phyloP scores from a whole-genome alignment of 768 basidiomycete species.

The Lactifluus echinatus region DNA sequence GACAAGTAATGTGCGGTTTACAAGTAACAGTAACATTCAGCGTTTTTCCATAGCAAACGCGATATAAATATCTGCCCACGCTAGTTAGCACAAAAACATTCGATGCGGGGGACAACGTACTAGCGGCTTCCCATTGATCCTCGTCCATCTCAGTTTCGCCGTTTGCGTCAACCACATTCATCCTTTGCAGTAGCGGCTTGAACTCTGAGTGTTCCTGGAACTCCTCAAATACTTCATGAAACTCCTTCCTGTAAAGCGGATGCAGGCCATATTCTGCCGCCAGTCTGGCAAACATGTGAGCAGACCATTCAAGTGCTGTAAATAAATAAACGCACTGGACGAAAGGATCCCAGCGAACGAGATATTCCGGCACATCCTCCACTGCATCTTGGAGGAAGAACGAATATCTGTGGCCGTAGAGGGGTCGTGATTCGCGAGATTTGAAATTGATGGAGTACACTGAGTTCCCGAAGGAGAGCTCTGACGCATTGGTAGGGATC shows the following conservation, averaged over 20 bases:
- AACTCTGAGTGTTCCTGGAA: conserved; percentile 76
- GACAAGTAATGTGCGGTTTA: conserved; percentile 4
- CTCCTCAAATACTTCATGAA: conserved; percentile 82
- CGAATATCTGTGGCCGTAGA: conserved; percentile 88
- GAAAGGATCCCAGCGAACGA: conserved; percentile 95
- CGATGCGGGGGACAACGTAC: conserved; percentile 42
- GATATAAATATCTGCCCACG: conserved; percentile 78
- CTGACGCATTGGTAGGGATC: conserved; percentile 54
- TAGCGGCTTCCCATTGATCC: conserved; percentile 98
- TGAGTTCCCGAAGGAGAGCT: conserved; percentile 81
- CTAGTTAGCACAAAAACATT: conserved; percentile 2
- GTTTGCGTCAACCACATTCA: conserved; percentile 83
- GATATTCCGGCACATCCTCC: conserved; percentile 93
- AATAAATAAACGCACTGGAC: conserved; percentile 46
- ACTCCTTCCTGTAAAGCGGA: conserved; percentile 75
- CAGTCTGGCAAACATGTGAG: conserved; percentile 41
- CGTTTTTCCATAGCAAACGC: conserved; percentile 86
- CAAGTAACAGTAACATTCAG: conserved; percentile 25
- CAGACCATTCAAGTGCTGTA: background rate
- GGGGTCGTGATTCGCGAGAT: conserved; percentile 47
- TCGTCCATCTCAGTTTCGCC: conserved; percentile 91
- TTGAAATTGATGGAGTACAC: conserved; percentile 89
- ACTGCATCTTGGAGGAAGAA: conserved; percentile 95
- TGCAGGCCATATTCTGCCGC: conserved; percentile 74
- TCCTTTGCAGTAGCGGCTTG: conserved; percentile 70